phyloP scores from a whole-genome alignment of 2,329 filamentous ascomycete genomes.

The Periconia macrospinosa region DNA sequence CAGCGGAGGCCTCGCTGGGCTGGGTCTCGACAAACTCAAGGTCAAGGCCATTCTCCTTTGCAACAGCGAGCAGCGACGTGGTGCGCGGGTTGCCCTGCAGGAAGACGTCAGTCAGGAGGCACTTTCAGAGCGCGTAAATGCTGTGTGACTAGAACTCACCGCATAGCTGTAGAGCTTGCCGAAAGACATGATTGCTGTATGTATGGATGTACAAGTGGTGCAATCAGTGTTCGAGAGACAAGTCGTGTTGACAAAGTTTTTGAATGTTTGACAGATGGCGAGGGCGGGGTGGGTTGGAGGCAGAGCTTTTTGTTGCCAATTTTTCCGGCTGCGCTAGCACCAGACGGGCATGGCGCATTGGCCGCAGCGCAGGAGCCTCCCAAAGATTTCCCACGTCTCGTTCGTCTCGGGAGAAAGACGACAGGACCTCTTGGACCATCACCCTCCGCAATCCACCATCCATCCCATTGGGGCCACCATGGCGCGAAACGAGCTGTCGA shows the following conservation, averaged over 20 bases:
- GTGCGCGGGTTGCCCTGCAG: constrained; percentile 83
- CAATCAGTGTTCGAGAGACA: constrained; percentile 30
- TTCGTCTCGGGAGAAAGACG: not conserved
- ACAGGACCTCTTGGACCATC: constrained; percentile 7
- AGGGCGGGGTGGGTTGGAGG: constrained; percentile 12
- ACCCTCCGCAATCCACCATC: constrained; percentile 7
- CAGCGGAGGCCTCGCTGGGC: constrained; percentile 65
- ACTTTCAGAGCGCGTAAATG: constrained; percentile 9
- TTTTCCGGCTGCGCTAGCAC: constrained; percentile 18
- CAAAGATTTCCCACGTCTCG: constrained; percentile 8
- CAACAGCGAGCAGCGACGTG: constrained; percentile 85
- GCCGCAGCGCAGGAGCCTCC: too few species aligned
- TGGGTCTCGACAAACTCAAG: constrained; percentile 79
- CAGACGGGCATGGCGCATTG: constrained; percentile 5
- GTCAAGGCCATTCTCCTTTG: constrained; percentile 96
- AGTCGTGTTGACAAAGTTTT: constrained; percentile 28
- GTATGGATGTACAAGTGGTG: constrained; percentile 22
- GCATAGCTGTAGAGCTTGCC: constrained; percentile 92
- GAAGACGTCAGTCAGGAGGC: constrained; percentile 34
- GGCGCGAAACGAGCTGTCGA: constrained; percentile 35
- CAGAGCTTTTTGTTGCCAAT: constrained; percentile 26
- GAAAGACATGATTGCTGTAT: constrained; percentile 77
- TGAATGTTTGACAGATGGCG: constrained; percentile 22
- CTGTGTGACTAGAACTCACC: constrained; percentile 43
- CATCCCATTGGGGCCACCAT: constrained; percentile 22